phyloP scores from a whole-genome alignment of 2,329 filamentous ascomycete genomes.

The Hymenoscyphus occultus region DNA sequence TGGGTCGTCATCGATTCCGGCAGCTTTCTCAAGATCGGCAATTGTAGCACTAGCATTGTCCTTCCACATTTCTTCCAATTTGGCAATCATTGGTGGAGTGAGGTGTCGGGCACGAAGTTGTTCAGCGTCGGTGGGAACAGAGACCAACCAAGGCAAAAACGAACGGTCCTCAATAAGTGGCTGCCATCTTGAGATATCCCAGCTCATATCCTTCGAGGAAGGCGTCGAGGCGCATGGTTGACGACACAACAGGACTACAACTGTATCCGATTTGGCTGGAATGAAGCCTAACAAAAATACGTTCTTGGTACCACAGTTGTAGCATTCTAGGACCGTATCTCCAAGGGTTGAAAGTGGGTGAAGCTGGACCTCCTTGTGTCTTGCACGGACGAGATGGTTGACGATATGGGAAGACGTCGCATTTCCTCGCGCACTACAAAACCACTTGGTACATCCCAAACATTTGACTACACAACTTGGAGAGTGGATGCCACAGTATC shows the following conservation, averaged over 20 bases:
- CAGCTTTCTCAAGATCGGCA: slow-evolving; percentile 85
- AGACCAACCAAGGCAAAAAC: slow-evolving; percentile 91
- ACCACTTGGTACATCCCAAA: slow-evolving; percentile 95
- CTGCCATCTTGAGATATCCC: slow-evolving; percentile 98
- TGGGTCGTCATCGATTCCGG: slow-evolving; percentile 91
- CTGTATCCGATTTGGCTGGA: slow-evolving; percentile 95
- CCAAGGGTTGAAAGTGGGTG: slow-evolving; percentile 90
- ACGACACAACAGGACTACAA: slow-evolving; percentile 93
- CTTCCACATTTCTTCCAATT: slow-evolving; percentile 98
- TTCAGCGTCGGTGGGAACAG: slow-evolving; percentile 85
- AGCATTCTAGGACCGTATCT: slow-evolving; percentile 96
- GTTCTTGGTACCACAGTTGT: slow-evolving; percentile 99
- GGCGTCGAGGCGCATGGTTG: slow-evolving; percentile 94
- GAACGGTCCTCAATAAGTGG: slow-evolving; percentile 95
- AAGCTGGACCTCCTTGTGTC: slow-evolving; percentile 97
- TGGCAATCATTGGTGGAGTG: slow-evolving; percentile 90
- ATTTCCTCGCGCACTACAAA: slow-evolving; percentile 95
- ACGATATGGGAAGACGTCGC: slow-evolving; percentile 97
- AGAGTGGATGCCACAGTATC: slow-evolving; percentile 97
- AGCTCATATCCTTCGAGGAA: slow-evolving; percentile 99
- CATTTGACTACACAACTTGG: slow-evolving; percentile 95
- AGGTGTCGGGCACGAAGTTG: slow-evolving; percentile 92
- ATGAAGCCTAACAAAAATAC: slow-evolving; percentile 97
- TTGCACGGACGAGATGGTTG: slow-evolving; percentile 93
- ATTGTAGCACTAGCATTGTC: slow-evolving; percentile 87